Base-by-base conservation (phyloP, 2,329 filamentous ascomycete genomes). In the Ophiocordyceps camponoti-saundersi region DNA sequence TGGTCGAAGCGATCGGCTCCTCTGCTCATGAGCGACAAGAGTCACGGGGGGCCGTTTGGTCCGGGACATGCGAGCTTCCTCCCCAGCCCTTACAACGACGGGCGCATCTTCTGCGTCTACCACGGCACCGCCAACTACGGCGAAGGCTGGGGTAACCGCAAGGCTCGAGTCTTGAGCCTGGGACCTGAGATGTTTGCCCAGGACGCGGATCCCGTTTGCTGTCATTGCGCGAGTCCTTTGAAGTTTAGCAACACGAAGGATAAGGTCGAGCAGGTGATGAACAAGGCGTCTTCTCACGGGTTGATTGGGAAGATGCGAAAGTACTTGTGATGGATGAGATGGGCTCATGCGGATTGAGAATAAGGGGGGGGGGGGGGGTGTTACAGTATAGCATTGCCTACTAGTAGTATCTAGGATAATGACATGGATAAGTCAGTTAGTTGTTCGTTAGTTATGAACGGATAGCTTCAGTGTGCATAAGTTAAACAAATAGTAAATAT, bases 41-140 rank as follows among this genome's bases (percentile, higher is more conserved):
- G 42, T 6, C 49, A 46, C 45, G 48, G 46, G 2, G 50, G 48
- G 3, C 50, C 48, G 15, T 52, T 48, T 16, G 50, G 47, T 3
- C 50, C 50, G 1, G 50, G 50, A 12, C 48, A 56, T 41, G 53
- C 53, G 36, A 55, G 53, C 48, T 52, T 56, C 44, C 16, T 56
- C 32, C 49, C 49, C 22, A 56, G 53, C 48, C 53, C 55, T 15
- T 48, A 53, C 13, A 44, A 44, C 12, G 50, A 50, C 44, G 43
- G 23, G 21, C 47, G 47, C 21, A 43, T 50, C 11, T 50, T 47
- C 36, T 50, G 50, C 43, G 20, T 52, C 43, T 52, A 50, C 36
- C 50, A 52, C 42, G 50, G 30, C 3, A 52, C 50, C 20, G 48
- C 48, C 20, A 49, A 52, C 26, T 48, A 47, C 47, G 52, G 52